Base-by-base conservation (phyloP, 257 asterid species). In the Leptodermis oblonga region DNA sequence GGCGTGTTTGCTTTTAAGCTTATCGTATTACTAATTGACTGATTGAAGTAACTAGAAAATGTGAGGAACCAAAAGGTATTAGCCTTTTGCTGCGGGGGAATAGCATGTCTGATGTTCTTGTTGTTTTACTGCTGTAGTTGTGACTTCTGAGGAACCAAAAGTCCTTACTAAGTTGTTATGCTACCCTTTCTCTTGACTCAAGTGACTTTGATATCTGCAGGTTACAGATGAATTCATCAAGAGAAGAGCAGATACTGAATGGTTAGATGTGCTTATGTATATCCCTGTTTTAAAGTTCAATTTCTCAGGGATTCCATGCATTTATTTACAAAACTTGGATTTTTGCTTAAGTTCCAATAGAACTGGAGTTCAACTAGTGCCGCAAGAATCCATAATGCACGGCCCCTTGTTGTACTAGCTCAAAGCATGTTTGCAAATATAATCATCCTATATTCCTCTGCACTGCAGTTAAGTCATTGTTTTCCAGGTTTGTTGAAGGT, bases 191-290 rank as follows among this genome's bases (percentile, higher is more conserved):
- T n/a, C 7, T 60, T 70, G 59, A n/a, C 48, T 23, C 10, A 13
- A 43, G 33, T 13, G 7, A 42, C 48, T 3, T 70, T 49, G 65
- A 61, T 46, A 59, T 77, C 5, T 83, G 75, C 85, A 82, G 92
- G 95, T 88, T 28, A 85, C 82, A 18, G 90, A 88, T 58, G 95
- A 88, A 77, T 79, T 88, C 76, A 79, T 86, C 82, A 88, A 84
- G 82, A 86, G 95, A 71, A 83, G 90, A 64, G 82, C 69, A 36
- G 88, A 86, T 75, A 71, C 81, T 20, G 92, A 88, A 80, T 88
- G 95, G 95, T 88, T 69, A 56, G 77, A 46, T 7, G 11, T 43
- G 67, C 18, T 49, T 49, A 42, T 46, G n/a, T n/a, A 15, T 49
- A 28, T 53, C 53, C 48, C 42, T 46, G 46, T 33, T 15, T n/a